Percentiles rank a stretch among this genome's conserved stretches.
These are phyloP conservation scores for Lachancea sp. DNA, from an alignment of 805 yeast genomes.

Conservation along the genomic window DNA sequence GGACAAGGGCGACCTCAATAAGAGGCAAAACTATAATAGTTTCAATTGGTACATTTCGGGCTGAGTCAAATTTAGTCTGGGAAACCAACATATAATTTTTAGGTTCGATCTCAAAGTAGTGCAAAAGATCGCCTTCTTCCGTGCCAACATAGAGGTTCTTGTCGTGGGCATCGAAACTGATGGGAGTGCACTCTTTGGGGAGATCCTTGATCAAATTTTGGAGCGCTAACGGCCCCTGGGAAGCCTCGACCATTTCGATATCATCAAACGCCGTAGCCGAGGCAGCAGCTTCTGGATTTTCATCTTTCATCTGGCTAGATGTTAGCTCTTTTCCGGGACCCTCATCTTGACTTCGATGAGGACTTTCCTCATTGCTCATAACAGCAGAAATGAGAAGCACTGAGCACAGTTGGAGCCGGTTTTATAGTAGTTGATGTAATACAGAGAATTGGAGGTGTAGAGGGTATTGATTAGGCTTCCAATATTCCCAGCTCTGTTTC, in stretches of 20 bases:
- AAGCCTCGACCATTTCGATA: background rate
- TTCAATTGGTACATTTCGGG: slow-evolving; percentile 16
- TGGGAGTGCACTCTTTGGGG: slow-evolving; percentile 22
- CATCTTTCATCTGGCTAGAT: background rate
- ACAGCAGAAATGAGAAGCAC: background rate
- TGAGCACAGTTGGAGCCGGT: too few species aligned
- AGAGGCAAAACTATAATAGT: slow-evolving; percentile 25
- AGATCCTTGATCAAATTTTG: slow-evolving; percentile 23
- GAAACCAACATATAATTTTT: slow-evolving; percentile 30
- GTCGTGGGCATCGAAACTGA: slow-evolving; percentile 26
- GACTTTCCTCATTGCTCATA: slow-evolving; percentile 3
- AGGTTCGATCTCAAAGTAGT: slow-evolving; percentile 31
- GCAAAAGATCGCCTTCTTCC: slow-evolving; percentile 27
- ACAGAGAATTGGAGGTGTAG: too few species aligned
- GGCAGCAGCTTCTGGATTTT: background rate
- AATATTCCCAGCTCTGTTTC: too few species aligned
- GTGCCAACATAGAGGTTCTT: slow-evolving; percentile 31
- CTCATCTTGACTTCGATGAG: background rate
- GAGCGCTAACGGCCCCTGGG: slow-evolving; percentile 20
- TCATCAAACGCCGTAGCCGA: too few species aligned
- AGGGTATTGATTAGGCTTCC: too few species aligned
- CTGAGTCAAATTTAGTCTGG: slow-evolving; percentile 23
- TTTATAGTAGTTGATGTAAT: too few species aligned
- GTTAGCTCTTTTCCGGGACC: background rate
- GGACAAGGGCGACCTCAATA: slow-evolving; percentile 29